A percentile compares a stretch with the other conserved stretches of the same genome.
These are phyloP conservation scores for Fonsecaea erecta DNA, from an alignment of 2,329 filamentous ascomycete species.

Conservation along the genomic window DNA sequence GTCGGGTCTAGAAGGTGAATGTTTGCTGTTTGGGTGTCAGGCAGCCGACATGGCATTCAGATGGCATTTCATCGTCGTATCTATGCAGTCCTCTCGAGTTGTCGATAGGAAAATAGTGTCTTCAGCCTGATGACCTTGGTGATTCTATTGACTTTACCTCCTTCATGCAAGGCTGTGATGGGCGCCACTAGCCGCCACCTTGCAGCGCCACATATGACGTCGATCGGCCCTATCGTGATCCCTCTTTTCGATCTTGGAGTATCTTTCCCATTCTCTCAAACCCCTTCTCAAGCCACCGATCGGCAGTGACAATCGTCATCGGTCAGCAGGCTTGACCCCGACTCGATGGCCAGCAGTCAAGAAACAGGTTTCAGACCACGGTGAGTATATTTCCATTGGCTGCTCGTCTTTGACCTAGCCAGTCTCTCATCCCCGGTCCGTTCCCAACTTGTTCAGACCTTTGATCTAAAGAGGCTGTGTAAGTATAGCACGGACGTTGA, in stretches of 20 bases:
- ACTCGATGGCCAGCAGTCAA: neutral
- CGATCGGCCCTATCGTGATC: neutral
- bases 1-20: neutral
- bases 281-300: slow-evolving; percentile 3
- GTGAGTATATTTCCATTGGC: neutral
- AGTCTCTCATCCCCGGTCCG: neutral
- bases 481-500: neutral
- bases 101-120: neutral
- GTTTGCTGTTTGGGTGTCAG: neutral
- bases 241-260: neutral
- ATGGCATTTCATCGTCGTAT: neutral
- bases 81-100: neutral
- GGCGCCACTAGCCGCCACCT: neutral
- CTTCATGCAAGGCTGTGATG: slow-evolving; percentile 6
- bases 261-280: neutral
- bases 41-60: slow-evolving; percentile 11
- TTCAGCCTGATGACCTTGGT: neutral
- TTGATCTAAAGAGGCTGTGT: slow-evolving; percentile 1
- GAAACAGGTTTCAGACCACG: slow-evolving; percentile 21
- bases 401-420: neutral
- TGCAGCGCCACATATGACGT: slow-evolving; percentile 14
- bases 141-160: neutral
- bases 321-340: slow-evolving; percentile 8
- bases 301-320: slow-evolving; percentile 19
- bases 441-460: neutral